Base-by-base conservation (phyloP, 257 asterid species). In the Solanum arcanum region DNA sequence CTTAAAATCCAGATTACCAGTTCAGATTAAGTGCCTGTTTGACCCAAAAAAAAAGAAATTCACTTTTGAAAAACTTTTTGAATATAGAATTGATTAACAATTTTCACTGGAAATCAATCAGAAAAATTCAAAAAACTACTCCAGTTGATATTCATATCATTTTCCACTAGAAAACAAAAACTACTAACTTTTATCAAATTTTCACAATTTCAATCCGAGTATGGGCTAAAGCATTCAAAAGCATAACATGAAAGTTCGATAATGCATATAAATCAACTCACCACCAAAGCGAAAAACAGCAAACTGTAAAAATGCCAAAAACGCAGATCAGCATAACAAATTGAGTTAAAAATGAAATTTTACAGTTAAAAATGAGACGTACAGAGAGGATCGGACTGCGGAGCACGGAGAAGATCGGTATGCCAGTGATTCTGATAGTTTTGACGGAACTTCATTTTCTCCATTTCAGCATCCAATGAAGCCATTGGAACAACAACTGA, bases 211-310 rank as follows among this genome's bases (percentile, higher is more conserved):
- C 39, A 35, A 35, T 35, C 5, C 7, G 60, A 49, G 21, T 49
- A 15, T 49, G 21, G 60, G 60, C 60, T 49, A 15, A 49, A 49
- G 8, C 21, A 47, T 47, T 20, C 81, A 37, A 9, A 75, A 75
- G 33, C 21, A 41, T 75, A 75, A 75, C 44, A 10, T 41, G 3
- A 66, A 23, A 44, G 47, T 31, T 31, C 4, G n/a, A 37, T 8
- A 8, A 16, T 25, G n/a, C 20, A 12, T 4, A 8, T 7, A 42
- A 44, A 44, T 62, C 64, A 78, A 72, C 91, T 91, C 86, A 91
- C 92, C 93, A 91, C 75, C 78, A 66, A 52, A 86, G 44, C 7
- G 92, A 49, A 52, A 91, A 90, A 41, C 88, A 91, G 89, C 93
- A 91, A 85, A 87, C 92, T 91, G 93, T 87, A 49, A 44, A 77